A percentile compares a stretch with the other conserved stretches of the same genome.
Evolutionary conservation across 2,329 filamentous ascomycete genomes (phyloP).

Genomic region (Stenocarpella maydis): DNA sequence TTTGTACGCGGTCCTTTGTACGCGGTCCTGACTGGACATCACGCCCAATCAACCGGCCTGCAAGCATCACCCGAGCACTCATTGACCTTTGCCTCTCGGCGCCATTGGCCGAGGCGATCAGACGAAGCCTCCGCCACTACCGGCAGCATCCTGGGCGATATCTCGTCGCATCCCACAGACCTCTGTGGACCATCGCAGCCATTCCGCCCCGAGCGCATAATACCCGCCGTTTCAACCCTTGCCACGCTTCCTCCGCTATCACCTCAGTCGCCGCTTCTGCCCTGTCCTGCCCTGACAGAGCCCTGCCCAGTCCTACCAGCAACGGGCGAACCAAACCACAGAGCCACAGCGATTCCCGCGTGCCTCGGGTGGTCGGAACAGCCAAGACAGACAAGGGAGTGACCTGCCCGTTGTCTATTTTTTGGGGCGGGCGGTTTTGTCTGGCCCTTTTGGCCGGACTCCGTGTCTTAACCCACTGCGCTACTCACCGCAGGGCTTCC

Average conservation of each 20-base stretch:
- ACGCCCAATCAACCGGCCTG: constrained; percentile 6
- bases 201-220: constrained; percentile 27
- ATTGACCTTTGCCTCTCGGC: constrained; percentile 14
- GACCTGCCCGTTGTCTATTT: constrained; percentile 10
- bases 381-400: constrained; percentile 22
- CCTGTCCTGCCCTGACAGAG: constrained; percentile 10
- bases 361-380: constrained; percentile 24
- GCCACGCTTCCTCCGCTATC: constrained; percentile 9
- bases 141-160: constrained; percentile 20
- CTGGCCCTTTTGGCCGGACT: neutral
- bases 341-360: constrained; percentile 12
- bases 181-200: constrained; percentile 21
- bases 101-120: constrained; percentile 26
- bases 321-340: neutral
- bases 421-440: too few species aligned
- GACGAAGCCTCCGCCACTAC: constrained; percentile 18
- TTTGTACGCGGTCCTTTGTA: neutral
- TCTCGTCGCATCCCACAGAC: constrained; percentile 22
- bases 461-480: constrained; percentile 8
- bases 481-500: constrained; percentile 15
- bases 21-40: constrained; percentile 18
- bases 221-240: constrained; percentile 26
- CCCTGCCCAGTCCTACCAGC: constrained; percentile 1
- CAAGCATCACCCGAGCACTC: constrained; percentile 16
- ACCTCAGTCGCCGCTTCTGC: neutral